A percentile compares a stretch with the other conserved stretches of the same genome.
Conservation (phyloP, 75 land plant genomes). For the Picea sitchensis region DNA sequence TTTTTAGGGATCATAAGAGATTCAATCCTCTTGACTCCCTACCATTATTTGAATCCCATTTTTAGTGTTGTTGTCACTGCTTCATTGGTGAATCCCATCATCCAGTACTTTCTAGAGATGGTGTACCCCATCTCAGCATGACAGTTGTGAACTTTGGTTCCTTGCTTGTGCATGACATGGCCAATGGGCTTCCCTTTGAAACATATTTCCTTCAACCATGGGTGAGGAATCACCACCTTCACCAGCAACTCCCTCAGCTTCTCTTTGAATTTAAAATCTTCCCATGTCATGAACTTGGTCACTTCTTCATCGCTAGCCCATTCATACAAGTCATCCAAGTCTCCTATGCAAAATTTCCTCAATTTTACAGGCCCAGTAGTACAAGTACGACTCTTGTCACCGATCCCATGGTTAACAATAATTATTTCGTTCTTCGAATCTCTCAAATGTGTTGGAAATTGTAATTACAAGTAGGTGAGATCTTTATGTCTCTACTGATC, state of each 20-base stretch:
- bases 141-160: neutral
- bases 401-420: no score
- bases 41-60: slow-evolving; percentile 30
- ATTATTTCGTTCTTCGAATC: no score
- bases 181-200: slow-evolving; percentile 11
- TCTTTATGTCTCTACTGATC: no score
- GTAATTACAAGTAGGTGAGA: no score
- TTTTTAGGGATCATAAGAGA: slow-evolving; percentile 46
- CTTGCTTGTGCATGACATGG: neutral
- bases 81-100: slow-evolving; percentile 33
- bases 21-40: slow-evolving; percentile 35
- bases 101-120: slow-evolving; percentile 45
- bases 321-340: neutral
- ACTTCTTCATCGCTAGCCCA: slow-evolving; percentile 14
- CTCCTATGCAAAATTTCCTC: neutral
- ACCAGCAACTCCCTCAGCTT: slow-evolving; percentile 20
- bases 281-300: slow-evolving; percentile 27
- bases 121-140: slow-evolving; percentile 44
- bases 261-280: slow-evolving; percentile 24
- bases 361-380: neutral
- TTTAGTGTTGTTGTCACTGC: slow-evolving; percentile 38
- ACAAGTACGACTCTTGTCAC: neutral
- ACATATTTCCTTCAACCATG: slow-evolving; percentile 54
- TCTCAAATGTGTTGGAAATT: no score
- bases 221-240: slow-evolving; percentile 28